Evolutionary conservation across 2,329 filamentous ascomycete species (phyloP), one percentile per base, ranked within the genome.

Genomic region (Sporothrix schenckii): DNA sequence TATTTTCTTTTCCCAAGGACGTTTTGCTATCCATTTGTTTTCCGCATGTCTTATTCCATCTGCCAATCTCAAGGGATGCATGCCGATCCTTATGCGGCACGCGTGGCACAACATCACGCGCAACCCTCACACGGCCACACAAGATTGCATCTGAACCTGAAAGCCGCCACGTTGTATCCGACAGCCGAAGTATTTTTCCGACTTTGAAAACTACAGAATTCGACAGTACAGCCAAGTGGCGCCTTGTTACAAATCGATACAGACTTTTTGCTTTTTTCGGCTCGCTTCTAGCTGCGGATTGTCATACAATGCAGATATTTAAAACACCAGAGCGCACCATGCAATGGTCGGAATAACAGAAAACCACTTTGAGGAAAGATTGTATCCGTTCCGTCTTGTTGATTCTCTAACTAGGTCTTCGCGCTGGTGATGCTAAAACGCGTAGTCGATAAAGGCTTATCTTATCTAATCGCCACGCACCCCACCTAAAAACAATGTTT

Each of bases 381-480:
- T n/a, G 13, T 21, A 63, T 47, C n/a, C 19, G 27, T 30, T 60
- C 61, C 11, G 30, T 66, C 34, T 30, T 34, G 30, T 34, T 39
- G 41, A 10, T 44, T 44, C 39, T 41, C 2, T 41, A 19, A 21
- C 52, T 30, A n/a, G 52, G 27, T 9, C 7, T 53, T 69, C 27
- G 30, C 50, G 66, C 41, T 60, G 24, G 66, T 60, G 53, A 68
- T 44, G 27, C n/a, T 47, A 65, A 34, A 58, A 7, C 49, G 49
- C 41, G n/a, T 34, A 5, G 24, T 9, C 47, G 67, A 70, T 67
- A 69, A 71, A 61, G 4, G 56, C 54, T 52, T 69, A 69, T 69
- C 68, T 58, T 67, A 71, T 71, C 70, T 69, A 61, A 71, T 67
- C 67, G 54, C 47, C 39, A 21, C 60, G 27, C n/a, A 67, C 70